A percentile compares a stretch with the other conserved stretches of the same genome.
Evolutionary conservation across 2,329 filamentous ascomycete species (phyloP).

Genomic region (Microdochium bolleyi): DNA sequence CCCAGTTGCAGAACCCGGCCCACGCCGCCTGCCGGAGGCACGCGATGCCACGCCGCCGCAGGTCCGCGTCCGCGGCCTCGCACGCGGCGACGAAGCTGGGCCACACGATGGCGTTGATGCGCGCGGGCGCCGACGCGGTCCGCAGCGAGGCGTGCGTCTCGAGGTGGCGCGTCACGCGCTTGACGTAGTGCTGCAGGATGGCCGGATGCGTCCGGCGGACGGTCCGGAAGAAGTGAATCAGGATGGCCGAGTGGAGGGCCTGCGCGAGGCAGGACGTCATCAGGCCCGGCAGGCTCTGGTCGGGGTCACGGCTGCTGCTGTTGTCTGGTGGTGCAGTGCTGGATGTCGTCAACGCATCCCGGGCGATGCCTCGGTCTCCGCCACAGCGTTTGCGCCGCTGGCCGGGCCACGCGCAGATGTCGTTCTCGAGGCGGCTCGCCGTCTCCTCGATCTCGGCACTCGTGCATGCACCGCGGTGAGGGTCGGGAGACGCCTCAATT

Average conservation of each 20-base stretch:
- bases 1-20: background rate
- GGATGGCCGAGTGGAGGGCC: background rate
- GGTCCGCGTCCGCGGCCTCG: background rate
- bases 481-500: too few relatives aligned
- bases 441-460: background rate
- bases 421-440: background rate
- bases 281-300: background rate
- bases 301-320: background rate
- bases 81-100: background rate
- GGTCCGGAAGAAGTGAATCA: background rate
- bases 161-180: background rate
- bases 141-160: background rate
- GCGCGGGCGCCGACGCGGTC: background rate
- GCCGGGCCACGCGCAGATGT: background rate
- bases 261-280: background rate
- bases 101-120: background rate
- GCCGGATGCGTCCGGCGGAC: background rate
- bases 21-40: background rate
- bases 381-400: background rate
- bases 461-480: background rate
- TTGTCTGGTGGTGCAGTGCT: background rate
- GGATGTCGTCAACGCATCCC: background rate
- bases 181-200: background rate
- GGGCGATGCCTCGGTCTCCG: background rate
- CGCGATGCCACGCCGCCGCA: background rate